Base-by-base conservation (phyloP, 352 stramenopile species). In the Globisporangium megalacanthum region DNA sequence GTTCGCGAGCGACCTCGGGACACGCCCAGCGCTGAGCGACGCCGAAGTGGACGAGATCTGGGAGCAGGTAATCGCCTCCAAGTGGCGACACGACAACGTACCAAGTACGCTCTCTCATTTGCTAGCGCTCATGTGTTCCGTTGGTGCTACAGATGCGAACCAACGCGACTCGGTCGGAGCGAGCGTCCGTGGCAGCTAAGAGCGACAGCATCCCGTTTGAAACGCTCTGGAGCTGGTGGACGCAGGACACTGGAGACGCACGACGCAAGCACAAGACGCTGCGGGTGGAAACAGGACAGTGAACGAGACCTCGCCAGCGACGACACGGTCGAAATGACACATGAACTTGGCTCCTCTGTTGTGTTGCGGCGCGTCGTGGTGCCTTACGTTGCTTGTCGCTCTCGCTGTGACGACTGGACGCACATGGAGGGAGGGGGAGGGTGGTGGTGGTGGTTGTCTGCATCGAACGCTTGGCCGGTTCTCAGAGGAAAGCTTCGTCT, bases 21-120 rank as follows among this genome's bases (percentile, higher is more conserved):
- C 66, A 15, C 48, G 61, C 6, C 62, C 68, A 10, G 29, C 52
- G 19, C 61, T 89, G 1, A 68, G 15, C 14, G 54, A 57, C 31
- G 61, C 54, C 1, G 79, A 89, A 56, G 61, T 76, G n/a, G 70
- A 89, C 13, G 69, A 77, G 17, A 74, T 89, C 10, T 87, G 77
- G 79, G 60, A 55, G 6, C 69, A 83, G 47, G 46, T 79, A 0
- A 3, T 25, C 11, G 25, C 6, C 4, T 29, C 25, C 25, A 29
- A 29, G 25, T 29, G 25, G 25, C 25, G 25, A 29, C 25, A 29
- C 25, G 25, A 29, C 25, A 29, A 29, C 25, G 25, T 29, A 29
- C 25, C 25, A 29, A 29, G 25, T 29, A 29, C 25, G 25, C 25
- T 29, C 25, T 29, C 25, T 29, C 25, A 29, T 29, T 29, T 29